Evolutionary conservation across 2,329 filamentous ascomycete species (phyloP), one percentile per base, ranked within the genome.

Genomic region (Periconia macrospinosa): DNA sequence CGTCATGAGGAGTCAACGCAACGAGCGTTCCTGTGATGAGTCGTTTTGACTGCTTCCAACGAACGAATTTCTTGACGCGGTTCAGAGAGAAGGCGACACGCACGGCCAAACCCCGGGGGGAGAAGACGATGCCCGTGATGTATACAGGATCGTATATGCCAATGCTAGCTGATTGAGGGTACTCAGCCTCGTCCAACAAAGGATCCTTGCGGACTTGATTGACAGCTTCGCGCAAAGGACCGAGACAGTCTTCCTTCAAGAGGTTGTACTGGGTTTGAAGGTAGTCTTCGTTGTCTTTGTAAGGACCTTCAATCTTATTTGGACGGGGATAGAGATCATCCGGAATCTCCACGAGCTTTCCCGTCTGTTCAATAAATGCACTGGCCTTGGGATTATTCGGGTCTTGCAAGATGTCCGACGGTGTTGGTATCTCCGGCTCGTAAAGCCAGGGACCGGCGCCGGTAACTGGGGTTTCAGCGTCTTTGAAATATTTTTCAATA

Each of bases 191-290:
- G 13, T 71, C 71, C 72, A 85, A 84, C 0, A 66, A 56, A 0
- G 86, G 85, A 7, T 80, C 65, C 1, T 71, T 59, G 20, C 78
- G 81, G 50, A 89, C 81, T 13, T 79, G 73, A 0, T 76, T 74
- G 1, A 96, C 81, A 0, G 89, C 86, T 56, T 85, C 81, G 7
- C 91, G 83, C 0, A 96, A 78, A 1, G 86, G 82, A 13, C 88
- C 83, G 2, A 90, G 77, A 0, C 86, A 83, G 66, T 96, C 91
- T 65, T 91, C 89, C 2, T 92, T 82, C 8, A 91, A 79, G 1
- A 96, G 81, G 2, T 85, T 78, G 66, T 94, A 96, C 47, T 95
- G 90, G 0, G 85, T 82, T 30, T 84, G 77, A 0, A 96, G 77
- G 53, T 96, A 96, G 0, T 80, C 77, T 1, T 85, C 79, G 44